Base-by-base conservation (phyloP, 108 stramenopile genomes). In the Nannochloropsis gaditana region DNA sequence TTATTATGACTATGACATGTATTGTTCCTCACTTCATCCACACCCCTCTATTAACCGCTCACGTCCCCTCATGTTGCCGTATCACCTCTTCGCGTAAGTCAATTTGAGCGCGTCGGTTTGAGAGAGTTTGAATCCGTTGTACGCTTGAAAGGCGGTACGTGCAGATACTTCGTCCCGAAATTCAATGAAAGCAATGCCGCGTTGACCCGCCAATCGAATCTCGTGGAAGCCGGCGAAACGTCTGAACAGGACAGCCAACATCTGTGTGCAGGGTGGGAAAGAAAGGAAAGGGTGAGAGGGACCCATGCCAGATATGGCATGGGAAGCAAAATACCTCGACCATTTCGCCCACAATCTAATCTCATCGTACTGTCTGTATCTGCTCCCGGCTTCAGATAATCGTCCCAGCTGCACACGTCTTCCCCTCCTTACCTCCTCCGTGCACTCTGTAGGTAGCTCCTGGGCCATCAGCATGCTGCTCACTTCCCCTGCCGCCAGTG, bases 101-200 rank as follows among this genome's bases (percentile, higher is more conserved):
- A 82, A 21, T 43, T 82, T 43, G 19, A 82, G 21, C 45, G 82
- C 21, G 21, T 82, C 19, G 19, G 82, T 82, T 5, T 15, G 43
- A 21, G 82, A 45, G 21, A 82, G 82, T 21, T 82, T 43, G 82
- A n/a, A 82, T 45, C 21, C 82, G 9, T 82, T 82, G 19, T n/a
- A 21, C 15, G 19, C 44, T 15, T 15, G 21, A 43, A 82, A 21
- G 21, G 82, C 82, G 19, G 45, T 82, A 19, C 82, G 15, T 45
- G 82, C 82, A 5, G 43, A 15, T 15, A 82, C 19, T 19, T 45
- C 82, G 21, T 82, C 82, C 82, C 45, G 15, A 21, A 82, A 82
- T 21, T 82, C 82, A 45, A 82, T 82, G 21, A 82, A 82, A 3
- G 82, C 82, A 45, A 82, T 82, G 82, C 82, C 82, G 15, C 45